Percentiles rank a stretch among this genome's conserved stretches.
phyloP scores from a whole-genome alignment of 2,329 filamentous ascomycete species.

The Aspergillus novofumigatus region DNA sequence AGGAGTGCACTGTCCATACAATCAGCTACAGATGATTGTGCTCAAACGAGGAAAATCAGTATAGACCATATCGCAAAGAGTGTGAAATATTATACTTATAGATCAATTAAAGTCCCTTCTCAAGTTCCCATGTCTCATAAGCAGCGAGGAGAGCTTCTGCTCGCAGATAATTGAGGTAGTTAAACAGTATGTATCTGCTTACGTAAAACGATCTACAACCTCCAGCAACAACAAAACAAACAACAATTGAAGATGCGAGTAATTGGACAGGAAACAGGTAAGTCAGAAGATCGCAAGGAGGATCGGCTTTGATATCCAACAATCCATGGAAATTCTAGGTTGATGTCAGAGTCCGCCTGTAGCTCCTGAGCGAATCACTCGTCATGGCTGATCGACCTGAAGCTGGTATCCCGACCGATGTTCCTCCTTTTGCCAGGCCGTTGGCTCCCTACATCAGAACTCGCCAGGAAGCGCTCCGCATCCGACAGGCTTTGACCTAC shows the following conservation, averaged over 20 bases:
- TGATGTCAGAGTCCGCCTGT: neutral
- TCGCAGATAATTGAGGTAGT: neutral
- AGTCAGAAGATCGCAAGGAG: neutral
- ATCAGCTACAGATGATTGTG: neutral
- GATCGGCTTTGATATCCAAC: neutral
- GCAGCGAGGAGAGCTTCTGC: no score
- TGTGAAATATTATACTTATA: neutral
- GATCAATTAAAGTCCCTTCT: neutral
- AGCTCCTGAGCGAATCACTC: neutral
- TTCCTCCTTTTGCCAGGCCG: constrained; percentile 32
- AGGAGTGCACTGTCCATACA: neutral
- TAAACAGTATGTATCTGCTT: constrained; percentile 1
- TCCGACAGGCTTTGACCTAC: constrained; percentile 36
- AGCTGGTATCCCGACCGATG: constrained; percentile 19
- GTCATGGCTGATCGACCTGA: constrained; percentile 21
- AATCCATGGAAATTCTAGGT: neutral
- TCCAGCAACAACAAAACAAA: constrained; percentile 3
- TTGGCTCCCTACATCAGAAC: constrained; percentile 38
- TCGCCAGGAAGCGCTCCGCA: constrained; percentile 36
- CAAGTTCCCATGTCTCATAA: neutral
- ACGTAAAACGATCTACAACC: constrained; percentile 4
- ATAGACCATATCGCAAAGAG: neutral
- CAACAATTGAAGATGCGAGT: neutral
- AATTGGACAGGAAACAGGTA: neutral
- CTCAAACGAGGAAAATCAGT: neutral